Base-by-base conservation (phyloP, 1,284 basidiomycete genomes). In the Clitocybe nebularis region DNA sequence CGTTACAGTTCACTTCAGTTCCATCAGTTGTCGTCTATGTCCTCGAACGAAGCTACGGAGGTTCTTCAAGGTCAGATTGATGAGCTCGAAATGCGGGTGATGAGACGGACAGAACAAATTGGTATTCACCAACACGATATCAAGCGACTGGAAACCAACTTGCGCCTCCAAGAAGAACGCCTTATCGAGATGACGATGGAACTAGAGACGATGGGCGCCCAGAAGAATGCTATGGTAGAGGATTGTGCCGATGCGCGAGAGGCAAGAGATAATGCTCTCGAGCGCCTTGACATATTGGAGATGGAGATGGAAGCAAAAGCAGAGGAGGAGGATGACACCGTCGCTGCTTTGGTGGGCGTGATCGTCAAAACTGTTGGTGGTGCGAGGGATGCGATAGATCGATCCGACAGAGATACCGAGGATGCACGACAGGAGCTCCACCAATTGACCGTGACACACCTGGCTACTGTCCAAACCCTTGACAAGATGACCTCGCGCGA, bases 221-320 rank as follows among this genome's bases (percentile, higher is more conserved):
- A 86, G 64, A 85, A 83, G 58, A 75, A 75, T 37, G 81, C 84
- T 2, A 86, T 89, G 82, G 75, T 89, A 0, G 84, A 88, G 50
- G 86, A 89, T 54, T 89, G 86, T 53, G 78, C 79, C 8, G 79
- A 79, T 45, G 82, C 84, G 3, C 69, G 85, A 40, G 80, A 82
- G 45, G 72, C 81, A 17, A 71, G 86, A 35, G 80, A 89, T 57
- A 69, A 71, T 13, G 79, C 84, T 3, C 56, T 80, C 40, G 56
- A 58, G 43, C 69, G 72, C 32, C 55, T 76, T 10, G 87, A 87
- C 49, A 57, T 52, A n/a, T 51, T 82, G 49, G 80, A 82, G 49
- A 67, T 71, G 40, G 69, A 74, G 17, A 41, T 75, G 53, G 74
- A 74, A 44, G 51, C 39, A 4, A 59, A 57, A 10, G 39, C 63